Evolutionary conservation across 805 yeast genomes (phyloP).

Genomic region (Nakazawaea ernobii): DNA sequence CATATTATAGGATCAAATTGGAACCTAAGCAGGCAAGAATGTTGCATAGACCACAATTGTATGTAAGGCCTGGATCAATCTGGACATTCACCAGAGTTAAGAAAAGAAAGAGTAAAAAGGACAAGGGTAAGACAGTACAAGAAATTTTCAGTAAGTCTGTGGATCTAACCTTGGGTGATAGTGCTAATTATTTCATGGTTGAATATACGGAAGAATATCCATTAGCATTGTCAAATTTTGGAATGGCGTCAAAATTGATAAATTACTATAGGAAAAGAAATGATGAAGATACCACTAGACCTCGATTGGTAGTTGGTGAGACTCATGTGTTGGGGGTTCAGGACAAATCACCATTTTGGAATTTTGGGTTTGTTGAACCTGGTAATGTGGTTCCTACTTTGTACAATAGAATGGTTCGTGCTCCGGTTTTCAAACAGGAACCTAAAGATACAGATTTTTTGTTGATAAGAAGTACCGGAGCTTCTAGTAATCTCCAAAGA

Average conservation of each 20-base stretch:
- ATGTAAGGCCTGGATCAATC: conserved; percentile 69
- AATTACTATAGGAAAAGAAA: conserved; percentile 84
- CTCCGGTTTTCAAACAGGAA: conserved; percentile 90
- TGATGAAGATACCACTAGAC: conserved; percentile 79
- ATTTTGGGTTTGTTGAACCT: conserved; percentile 92
- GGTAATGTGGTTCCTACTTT: conserved; percentile 92
- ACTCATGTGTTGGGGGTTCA: conserved; percentile 95
- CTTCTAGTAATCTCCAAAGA: conserved; percentile 57
- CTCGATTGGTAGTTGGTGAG: conserved; percentile 86
- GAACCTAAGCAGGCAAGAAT: conserved; percentile 63
- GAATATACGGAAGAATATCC: conserved; percentile 94
- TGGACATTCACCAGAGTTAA: conserved; percentile 74
- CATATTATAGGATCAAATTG: conserved; percentile 78
- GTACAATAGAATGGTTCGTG: conserved; percentile 86
- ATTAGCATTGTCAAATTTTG: conserved; percentile 74
- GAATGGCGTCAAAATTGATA: conserved; percentile 92
- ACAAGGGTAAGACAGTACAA: conserved; percentile 72
- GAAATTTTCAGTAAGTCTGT: conserved; percentile 67
- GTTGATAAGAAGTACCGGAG: conserved; percentile 73
- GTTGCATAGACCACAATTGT: conserved; percentile 76
- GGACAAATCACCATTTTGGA: conserved; percentile 97
- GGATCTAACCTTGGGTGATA: conserved; percentile 81
- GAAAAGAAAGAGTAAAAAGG: conserved; percentile 79
- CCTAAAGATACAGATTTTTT: conserved; percentile 74
- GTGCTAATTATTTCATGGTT: conserved; percentile 67